Evolutionary conservation across 164 flowering plant genomes (phyloP), one percentile per base, ranked within the genome.

Genomic region (Annona squamosa): DNA sequence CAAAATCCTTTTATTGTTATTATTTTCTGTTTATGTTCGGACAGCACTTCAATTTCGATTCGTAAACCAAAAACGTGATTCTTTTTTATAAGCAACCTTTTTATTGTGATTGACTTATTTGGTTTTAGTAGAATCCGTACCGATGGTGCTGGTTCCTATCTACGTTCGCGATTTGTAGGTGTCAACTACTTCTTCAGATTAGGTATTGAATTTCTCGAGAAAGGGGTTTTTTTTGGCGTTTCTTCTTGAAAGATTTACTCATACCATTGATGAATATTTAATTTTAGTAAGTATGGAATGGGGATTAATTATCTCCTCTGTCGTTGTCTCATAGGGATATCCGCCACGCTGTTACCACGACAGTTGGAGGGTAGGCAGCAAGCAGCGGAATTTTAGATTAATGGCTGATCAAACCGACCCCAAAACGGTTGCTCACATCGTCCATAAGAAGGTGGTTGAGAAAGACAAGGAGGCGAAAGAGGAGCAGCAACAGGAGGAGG

Each of bases 361-460:
- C 78, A 75, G 71, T 71, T 68, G 75, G 73, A 26, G 45, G 72
- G 72, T 74, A 68, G 77, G 73, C 63, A 45, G 66, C n/a, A 56
- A 69, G 63, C 68, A 67, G 73, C 42, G 43, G 75, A 72, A 56
- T 46, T 42, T 74, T 63, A 74, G 57, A 68, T 71, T 71, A 71
- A 79, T 78, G 81, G 84, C 77, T 70, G 74, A 72, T 72, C 57
- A 17, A 74, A 63, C 75, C 3, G 7, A 17, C 26, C n/a, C 63
- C n/a, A 12, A 42, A 70, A 7, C 63, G 37, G 18, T 42, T 70
- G 45, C 48, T 41, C 63, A 4, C 3, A n/a, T 69, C 62, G 69
- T 64, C 75, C 70, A 73, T 66, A 66, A 66, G 12, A 42, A 16
- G 68, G 41, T n/a, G 17, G 18, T 48, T 37, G 67, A 76, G 37